These are phyloP conservation scores for Rhizopogon salebrosus DNA, from an alignment of 768 basidiomycete genomes.

Conservation along the genomic window DNA sequence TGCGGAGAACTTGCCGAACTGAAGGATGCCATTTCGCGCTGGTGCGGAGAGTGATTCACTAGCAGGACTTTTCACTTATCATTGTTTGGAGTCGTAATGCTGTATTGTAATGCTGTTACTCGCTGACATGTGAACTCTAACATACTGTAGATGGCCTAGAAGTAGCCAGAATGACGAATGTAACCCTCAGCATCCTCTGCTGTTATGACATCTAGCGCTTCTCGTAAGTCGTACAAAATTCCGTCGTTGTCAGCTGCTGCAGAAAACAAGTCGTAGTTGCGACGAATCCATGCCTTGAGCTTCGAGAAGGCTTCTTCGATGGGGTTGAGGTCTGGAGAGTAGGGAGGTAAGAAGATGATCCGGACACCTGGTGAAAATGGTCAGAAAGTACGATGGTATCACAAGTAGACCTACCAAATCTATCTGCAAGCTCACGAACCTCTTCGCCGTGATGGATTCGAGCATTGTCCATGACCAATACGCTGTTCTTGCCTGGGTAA, in stretches of 20 bases:
- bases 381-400: not conserved
- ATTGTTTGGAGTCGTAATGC: not conserved
- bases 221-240: slow-evolving; percentile 1
- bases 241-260: slow-evolving; percentile 2
- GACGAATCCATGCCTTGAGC: slow-evolving; percentile 22
- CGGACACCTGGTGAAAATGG: slow-evolving; percentile 13
- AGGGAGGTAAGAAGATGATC: slow-evolving; percentile 30
- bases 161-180: slow-evolving; percentile 9
- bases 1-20: not conserved
- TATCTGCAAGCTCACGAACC: slow-evolving; percentile 8
- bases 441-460: slow-evolving; percentile 11
- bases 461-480: slow-evolving; percentile 17
- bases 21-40: not conserved
- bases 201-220: slow-evolving; percentile 5
- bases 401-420: slow-evolving; percentile 6
- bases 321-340: slow-evolving; percentile 37
- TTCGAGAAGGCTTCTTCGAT: slow-evolving; percentile 36
- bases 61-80: too few relatives aligned
- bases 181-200: slow-evolving; percentile 6
- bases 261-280: slow-evolving; percentile 5
- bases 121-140: too few relatives aligned
- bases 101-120: not conserved
- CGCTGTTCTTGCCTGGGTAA: slow-evolving; percentile 12
- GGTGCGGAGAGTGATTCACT: not conserved
- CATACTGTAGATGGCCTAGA: not conserved